Base-by-base conservation (phyloP, 2,329 filamentous ascomycete species). In the Lasiodiplodia gonubiensis region DNA sequence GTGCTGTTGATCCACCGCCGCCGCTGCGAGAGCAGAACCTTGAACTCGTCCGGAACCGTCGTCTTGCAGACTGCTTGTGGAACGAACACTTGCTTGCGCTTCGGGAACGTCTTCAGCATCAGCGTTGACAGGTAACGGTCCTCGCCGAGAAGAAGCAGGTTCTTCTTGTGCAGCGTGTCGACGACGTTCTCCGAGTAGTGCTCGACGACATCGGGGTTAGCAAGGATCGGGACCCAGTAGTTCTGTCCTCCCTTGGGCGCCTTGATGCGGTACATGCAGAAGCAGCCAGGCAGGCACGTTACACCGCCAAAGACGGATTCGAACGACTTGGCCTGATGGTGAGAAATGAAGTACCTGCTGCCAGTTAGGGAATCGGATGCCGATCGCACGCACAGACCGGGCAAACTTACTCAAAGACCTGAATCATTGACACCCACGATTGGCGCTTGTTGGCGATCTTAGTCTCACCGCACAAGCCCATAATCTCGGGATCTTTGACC, bases 251-350 rank as follows among this genome's bases (percentile, higher is more conserved):
- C 95, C 83, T 99, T 99, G 69, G 95, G 96, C 35, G 95, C 92
- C 82, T 99, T 99, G 87, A 99, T 98, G 75, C 95, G 92, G 84
- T 99, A 99, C 96, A 99, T 99, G 86, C 93, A 97, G 89, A 99
- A 99, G 85, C 95, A 99, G 71, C 95, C 95, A 18, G 95, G 95
- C 73, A 99, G 85, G 86, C 95, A 99, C 71, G 95, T 99, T 69
- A 99, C 95, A 91, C 95, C 95, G 81, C 95, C 95, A 80, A 99
- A 99, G 71, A 97, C 92, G 0, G 94, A 97, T 80, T 99, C 95
- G 81, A 99, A 99, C 4, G 94, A 93, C 82, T 99, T 99, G 75
- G 94, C 89, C 74, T 96, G 86, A 79, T 99, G 96, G 80, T 99
- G 95, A 2, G 95, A 98, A 81, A 99, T 95, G 84, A 98, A 99